phyloP scores from a whole-genome alignment of 257 asterid genomes.

The Penstemon davidsonii region DNA sequence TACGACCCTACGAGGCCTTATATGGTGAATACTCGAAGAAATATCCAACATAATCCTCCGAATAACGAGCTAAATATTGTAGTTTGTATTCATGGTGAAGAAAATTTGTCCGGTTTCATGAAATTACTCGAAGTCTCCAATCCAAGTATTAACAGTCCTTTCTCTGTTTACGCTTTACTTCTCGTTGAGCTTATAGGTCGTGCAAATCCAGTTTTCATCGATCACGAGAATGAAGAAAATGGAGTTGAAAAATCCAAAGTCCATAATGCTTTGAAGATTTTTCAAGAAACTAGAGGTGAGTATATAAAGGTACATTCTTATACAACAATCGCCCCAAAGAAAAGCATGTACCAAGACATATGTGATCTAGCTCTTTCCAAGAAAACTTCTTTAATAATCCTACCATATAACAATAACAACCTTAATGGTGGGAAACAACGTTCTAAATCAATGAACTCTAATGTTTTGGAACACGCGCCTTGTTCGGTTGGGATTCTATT shows the following conservation, averaged over 20 bases:
- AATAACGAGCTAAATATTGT: constrained; percentile 51
- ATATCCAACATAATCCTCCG: constrained; percentile 65
- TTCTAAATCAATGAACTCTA: constrained; percentile 35
- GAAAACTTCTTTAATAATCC: constrained; percentile 56
- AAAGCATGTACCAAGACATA: constrained; percentile 70
- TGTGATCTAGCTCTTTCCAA: constrained; percentile 67
- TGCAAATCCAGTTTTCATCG: constrained; percentile 58
- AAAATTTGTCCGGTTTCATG: constrained; percentile 44
- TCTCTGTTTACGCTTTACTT: constrained; percentile 53
- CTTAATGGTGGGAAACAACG: constrained; percentile 23
- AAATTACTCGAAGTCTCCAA: constrained; percentile 54
- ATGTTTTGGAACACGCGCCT: constrained; percentile 65
- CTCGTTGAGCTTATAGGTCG: constrained; percentile 62
- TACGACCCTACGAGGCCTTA: constrained; percentile 82
- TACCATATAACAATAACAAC: constrained; percentile 40
- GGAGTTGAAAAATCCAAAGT: constrained; percentile 23
- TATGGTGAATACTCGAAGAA: constrained; percentile 65
- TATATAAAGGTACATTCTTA: constrained; percentile 40
- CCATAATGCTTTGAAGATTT: constrained; percentile 53
- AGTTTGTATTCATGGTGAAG: constrained; percentile 55
- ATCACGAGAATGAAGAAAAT: constrained; percentile 44
- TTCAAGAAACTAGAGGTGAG: constrained; percentile 41
- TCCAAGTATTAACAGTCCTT: constrained; percentile 48
- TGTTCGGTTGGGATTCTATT: constrained; percentile 76
- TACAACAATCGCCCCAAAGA: constrained; percentile 52